Evolutionary conservation across 164 flowering plant genomes (phyloP), one percentile per base, ranked within the genome.

Genomic region (Hamamelis virginiana): DNA sequence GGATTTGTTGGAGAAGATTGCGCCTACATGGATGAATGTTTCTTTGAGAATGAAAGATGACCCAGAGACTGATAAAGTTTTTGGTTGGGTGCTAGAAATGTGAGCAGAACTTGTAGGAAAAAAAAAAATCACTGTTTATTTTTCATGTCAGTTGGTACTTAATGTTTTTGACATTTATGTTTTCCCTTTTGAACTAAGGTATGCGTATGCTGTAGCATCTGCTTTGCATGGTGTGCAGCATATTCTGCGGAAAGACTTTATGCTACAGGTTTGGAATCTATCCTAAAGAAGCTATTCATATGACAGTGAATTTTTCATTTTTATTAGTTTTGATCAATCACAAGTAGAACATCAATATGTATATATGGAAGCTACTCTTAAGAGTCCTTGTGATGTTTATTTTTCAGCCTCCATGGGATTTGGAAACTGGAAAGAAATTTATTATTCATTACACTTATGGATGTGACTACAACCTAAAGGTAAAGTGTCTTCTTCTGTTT

Each of bases 41-140:
- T 96, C 99, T 18, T 69, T 96, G 75, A 76, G 68, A 57, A 93
- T 96, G 99, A 96, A 96, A 73, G 80, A 87, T 62, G 98, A 96
- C 59, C 82, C 87, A 4, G 97, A 93, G 81, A 82, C 97, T 38
- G 99, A 93, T 77, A 82, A 88, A 68, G 75, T 85, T 50, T 96
- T 96, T 76, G 99, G 98, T 68, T 96, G 99, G 99, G 98, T 91
- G 58, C 85, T 93, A 56, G 99, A 96, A 87, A 96, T 96, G 98
- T 96, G 73, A 87, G 94, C 62, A 22, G 22, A 43, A 44, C 44
- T 70, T 23, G 60, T 10, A 18, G 48, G 51, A 43, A 50, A 47
- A 9, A 15, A 56, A n/a, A 25, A 14, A 0, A 28, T 18, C 28
- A 22, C 4, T 15, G 25, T 66, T 66, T 8, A 22, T 41, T 14